A percentile compares a stretch with the other conserved stretches of the same genome.
Conservation (phyloP, 306 rosid species). For the Oemleria cerasiformis region DNA sequence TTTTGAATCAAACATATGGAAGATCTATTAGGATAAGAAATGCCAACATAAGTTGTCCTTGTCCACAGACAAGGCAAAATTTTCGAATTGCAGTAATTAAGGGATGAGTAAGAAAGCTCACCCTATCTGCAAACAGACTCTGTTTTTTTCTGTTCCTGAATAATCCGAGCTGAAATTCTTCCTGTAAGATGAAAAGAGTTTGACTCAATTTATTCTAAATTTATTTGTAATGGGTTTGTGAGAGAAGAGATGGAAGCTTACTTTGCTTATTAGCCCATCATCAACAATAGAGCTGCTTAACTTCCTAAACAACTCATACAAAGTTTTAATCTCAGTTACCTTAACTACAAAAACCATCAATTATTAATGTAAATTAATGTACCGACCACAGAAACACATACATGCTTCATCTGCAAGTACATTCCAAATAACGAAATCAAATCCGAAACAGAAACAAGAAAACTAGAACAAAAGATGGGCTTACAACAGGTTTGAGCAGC, state of each 20-base stretch:
- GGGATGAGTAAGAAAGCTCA: slow-evolving; percentile 20
- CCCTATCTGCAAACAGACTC: slow-evolving; percentile 47
- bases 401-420: not conserved
- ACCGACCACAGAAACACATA: no score
- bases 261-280: slow-evolving; percentile 57
- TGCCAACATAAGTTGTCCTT: not conserved
- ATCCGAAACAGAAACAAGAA: not conserved
- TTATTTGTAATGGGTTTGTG: no score
- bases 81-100: not conserved
- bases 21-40: slow-evolving; percentile 31
- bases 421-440: not conserved
- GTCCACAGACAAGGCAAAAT: not conserved
- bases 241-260: slow-evolving; percentile 20
- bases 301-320: slow-evolving; percentile 51
- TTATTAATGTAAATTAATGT: not conserved
- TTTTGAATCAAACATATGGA: slow-evolving; percentile 46
- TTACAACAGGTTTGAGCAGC: slow-evolving; percentile 56
- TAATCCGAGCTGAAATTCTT: slow-evolving; percentile 58
- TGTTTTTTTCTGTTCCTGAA: slow-evolving; percentile 42
- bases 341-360: slow-evolving; percentile 31
- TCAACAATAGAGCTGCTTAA: slow-evolving; percentile 51
- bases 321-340: slow-evolving; percentile 36
- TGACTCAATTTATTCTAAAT: no score
- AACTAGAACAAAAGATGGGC: slow-evolving; percentile 1
- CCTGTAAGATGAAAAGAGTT: slow-evolving; percentile 22